A percentile compares a stretch with the other conserved stretches of the same genome.
Evolutionary conservation across 2,329 filamentous ascomycete species (phyloP).

Genomic region (Reticulascus tulasneorum): DNA sequence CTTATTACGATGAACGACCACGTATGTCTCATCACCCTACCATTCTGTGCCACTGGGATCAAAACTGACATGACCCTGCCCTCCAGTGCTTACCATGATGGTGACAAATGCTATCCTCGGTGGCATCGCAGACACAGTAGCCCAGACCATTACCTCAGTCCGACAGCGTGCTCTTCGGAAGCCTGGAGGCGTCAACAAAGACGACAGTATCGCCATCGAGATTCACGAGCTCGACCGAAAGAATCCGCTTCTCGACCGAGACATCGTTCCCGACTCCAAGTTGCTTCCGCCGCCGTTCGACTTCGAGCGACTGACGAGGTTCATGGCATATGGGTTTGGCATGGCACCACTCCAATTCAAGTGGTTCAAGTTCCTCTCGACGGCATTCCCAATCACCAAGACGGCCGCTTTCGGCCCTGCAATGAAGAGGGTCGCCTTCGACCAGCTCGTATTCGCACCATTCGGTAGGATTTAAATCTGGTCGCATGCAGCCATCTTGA

Average conservation of each 20-base stretch:
- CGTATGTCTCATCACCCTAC: conserved; percentile 43
- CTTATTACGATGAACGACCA: conserved; percentile 87
- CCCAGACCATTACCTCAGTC: conserved; percentile 85
- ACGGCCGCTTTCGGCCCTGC: conserved; percentile 69
- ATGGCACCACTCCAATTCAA: conserved; percentile 95
- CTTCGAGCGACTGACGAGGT: conserved; percentile 88
- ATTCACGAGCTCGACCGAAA: conserved; percentile 84
- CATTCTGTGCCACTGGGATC: background rate
- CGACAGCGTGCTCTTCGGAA: conserved; percentile 64
- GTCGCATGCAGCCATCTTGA: no score
- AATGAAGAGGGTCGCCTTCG: conserved; percentile 84
- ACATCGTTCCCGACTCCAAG: conserved; percentile 63
- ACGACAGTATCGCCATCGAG: conserved; percentile 78
- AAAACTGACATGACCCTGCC: conserved; percentile 6
- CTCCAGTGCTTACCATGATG: conserved; percentile 93
- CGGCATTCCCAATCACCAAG: conserved; percentile 80
- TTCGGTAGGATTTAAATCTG: no score
- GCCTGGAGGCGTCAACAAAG: conserved; percentile 52
- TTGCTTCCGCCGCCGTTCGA: conserved; percentile 79
- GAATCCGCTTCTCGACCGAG: conserved; percentile 61
- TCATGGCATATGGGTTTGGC: conserved; percentile 95
- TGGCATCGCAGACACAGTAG: conserved; percentile 93
- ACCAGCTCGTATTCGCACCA: conserved; percentile 91
- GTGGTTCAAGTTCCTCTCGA: conserved; percentile 87
- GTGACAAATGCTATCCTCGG: conserved; percentile 95